Evolutionary conservation across 129 eudicot genomes (phyloP), one percentile per base, ranked within the genome.

Genomic region (Flaveria brownii): DNA sequence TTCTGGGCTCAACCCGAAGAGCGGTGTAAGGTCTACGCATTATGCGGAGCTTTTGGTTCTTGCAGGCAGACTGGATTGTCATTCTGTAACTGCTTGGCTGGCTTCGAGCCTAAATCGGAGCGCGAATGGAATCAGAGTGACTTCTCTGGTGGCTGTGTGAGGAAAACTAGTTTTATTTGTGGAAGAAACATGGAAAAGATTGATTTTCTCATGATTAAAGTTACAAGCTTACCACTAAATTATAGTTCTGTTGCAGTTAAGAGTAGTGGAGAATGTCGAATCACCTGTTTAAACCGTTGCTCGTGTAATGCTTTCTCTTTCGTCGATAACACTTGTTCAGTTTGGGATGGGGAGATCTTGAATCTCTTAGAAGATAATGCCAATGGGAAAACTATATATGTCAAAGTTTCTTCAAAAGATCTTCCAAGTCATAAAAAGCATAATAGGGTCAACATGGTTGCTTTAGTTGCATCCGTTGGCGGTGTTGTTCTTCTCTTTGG

Each of bases 111-210:
- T 14, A 79, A 55, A 57, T 80, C 79, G 1, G 59, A 79, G 15
- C 28, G 6, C 41, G 87, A 83, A 16, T 86, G 97, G 94, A 61
- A 66, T 59, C 85, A 77, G 79, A 71, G 62, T 72, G 91, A 86
- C 79, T 86, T 51, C 79, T 88, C 93, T 2, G 85, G 89, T 82
- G 96, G 96, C 1, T 91, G 97, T 81, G 81, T 54, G 17, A 60
- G 90, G 74, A 75, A 75, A 68, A 77, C 79, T 1, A 9, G 1
- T 9, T 77, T 88, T 28, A 71, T 77, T 49, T 91, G 97, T 74
- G 82, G 70, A 18, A 72, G 54, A 71, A 72, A 50, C 8, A 49
- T 2, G 22, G 33, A 79, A 66, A 77, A 50, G 14, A 78, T 47
- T 3, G 79, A 50, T 66, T 90, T 90, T 75, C 11, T 62, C 45